Evolutionary conservation across 495 filamentous ascomycete species (phyloP).

Genomic region (Hypoxylon intermedium): DNA sequence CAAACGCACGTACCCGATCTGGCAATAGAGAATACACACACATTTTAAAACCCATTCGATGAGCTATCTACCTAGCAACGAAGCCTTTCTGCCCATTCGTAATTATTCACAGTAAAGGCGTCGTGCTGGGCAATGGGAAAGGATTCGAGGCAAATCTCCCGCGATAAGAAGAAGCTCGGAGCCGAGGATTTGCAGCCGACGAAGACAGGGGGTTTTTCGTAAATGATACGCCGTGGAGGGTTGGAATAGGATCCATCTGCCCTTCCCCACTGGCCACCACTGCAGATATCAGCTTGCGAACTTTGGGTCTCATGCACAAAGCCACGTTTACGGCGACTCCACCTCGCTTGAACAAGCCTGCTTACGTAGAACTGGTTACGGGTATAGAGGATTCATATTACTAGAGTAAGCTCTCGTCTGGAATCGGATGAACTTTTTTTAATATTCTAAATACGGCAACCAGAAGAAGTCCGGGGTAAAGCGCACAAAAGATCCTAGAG

Average conservation of each 20-base stretch:
- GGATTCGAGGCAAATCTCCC: background rate
- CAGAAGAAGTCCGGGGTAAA: slow-evolving; percentile 1
- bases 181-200: slow-evolving; percentile 18
- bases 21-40: background rate
- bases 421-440: slow-evolving; percentile 19
- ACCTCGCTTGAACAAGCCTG: background rate
- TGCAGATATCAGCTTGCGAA: too few relatives aligned
- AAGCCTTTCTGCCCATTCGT: background rate
- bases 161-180: slow-evolving; percentile 12
- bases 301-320: background rate
- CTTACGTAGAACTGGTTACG: background rate
- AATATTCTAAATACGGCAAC: slow-evolving; percentile 5
- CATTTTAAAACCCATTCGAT: background rate
- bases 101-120: background rate
- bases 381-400: background rate
- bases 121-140: background rate
- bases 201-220: background rate
- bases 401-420: slow-evolving; percentile 12
- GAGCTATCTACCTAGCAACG: background rate
- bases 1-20: background rate
- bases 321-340: slow-evolving; percentile 1
- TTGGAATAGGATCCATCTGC: slow-evolving; percentile 2
- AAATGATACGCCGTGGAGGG: slow-evolving; percentile 11
- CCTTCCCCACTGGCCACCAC: background rate
- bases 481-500: slow-evolving; percentile 8